Percentiles rank a stretch among this genome's conserved stretches.
phyloP scores from a whole-genome alignment of 1,284 basidiomycete species.

The Fomitopsis betulina region DNA sequence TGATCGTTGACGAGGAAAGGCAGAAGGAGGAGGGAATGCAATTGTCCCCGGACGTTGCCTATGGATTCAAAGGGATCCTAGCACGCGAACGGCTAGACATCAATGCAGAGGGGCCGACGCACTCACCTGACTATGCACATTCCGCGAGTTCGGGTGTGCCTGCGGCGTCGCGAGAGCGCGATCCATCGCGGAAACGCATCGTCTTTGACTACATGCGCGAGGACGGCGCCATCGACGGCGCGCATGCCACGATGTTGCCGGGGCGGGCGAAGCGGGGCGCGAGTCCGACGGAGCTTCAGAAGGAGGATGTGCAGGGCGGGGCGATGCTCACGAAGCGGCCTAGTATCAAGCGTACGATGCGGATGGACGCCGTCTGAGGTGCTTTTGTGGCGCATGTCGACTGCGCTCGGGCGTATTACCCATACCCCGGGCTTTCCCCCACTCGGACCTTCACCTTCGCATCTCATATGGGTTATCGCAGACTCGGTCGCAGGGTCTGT shows the following conservation, averaged over 20 bases:
- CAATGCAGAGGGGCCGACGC: neutral
- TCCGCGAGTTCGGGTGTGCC: conserved; percentile 9
- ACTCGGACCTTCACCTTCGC: neutral
- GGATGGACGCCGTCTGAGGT: conserved; percentile 3
- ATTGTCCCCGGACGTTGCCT: conserved; percentile 18
- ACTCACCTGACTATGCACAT: neutral
- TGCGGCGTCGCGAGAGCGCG: conserved; percentile 8
- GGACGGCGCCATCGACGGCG: conserved; percentile 10
- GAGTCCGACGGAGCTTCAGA: conserved; percentile 66
- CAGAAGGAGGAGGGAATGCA: conserved; percentile 32
- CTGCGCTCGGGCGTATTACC: neutral
- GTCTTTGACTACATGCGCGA: conserved; percentile 13
- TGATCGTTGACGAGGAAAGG: conserved; percentile 73
- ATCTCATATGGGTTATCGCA: neutral
- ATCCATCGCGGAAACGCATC: conserved; percentile 12
- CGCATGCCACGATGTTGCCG: conserved; percentile 23
- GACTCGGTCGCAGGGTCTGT: neutral
- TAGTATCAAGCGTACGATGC: conserved; percentile 52
- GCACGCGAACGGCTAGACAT: neutral
- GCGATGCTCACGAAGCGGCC: conserved; percentile 59
- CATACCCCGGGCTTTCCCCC: neutral
- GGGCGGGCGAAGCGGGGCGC: conserved; percentile 56
- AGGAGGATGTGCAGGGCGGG: conserved; percentile 55
- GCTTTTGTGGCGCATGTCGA: neutral
- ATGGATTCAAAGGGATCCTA: neutral